These are phyloP conservation scores for Aspergillus cejpii DNA, from an alignment of 2,329 filamentous ascomycete species.

Conservation along the genomic window DNA sequence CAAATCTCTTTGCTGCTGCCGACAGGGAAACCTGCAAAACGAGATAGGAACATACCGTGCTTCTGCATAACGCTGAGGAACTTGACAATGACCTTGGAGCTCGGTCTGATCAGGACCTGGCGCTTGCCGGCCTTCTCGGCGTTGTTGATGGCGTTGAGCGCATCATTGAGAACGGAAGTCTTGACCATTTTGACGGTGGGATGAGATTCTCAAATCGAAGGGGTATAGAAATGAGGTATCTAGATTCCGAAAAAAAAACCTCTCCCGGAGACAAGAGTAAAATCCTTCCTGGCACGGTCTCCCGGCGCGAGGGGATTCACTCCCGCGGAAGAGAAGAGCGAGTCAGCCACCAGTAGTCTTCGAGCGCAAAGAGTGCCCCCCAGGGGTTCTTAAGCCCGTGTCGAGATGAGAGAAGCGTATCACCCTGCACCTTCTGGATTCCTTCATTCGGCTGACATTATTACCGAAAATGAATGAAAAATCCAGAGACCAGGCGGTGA, in stretches of 20 bases:
- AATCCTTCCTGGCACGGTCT: constrained; percentile 2
- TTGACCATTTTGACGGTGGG: constrained; percentile 87
- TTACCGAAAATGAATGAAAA: constrained; percentile 3
- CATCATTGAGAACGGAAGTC: constrained; percentile 99
- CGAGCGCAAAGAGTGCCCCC: constrained; percentile 64
- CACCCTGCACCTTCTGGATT: constrained; percentile 24
- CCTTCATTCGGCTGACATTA: constrained; percentile 4
- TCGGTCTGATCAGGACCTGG: constrained; percentile 95
- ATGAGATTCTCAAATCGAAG: constrained; percentile 49
- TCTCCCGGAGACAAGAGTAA: constrained; percentile 1
- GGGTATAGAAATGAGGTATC: constrained; percentile 35
- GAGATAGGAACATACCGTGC: constrained; percentile 69
- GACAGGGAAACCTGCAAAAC: constrained; percentile 2
- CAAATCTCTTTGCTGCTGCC: background rate
- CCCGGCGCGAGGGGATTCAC: constrained; percentile 7
- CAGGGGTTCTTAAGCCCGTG: constrained; percentile 65
- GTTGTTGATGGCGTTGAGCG: constrained; percentile 99
- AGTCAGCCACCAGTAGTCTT: constrained; percentile 59
- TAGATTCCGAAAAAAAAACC: constrained; percentile 14
- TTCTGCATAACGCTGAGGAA: constrained; percentile 99
- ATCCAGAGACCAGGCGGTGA: constrained; percentile 27
- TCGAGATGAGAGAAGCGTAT: constrained; percentile 41
- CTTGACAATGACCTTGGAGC: constrained; percentile 99
- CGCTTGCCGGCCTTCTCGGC: constrained; percentile 99
- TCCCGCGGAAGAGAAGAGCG: constrained; percentile 13